Conservation (phyloP, 1,284 basidiomycete genomes). For the Heterobasidion occidentale region DNA sequence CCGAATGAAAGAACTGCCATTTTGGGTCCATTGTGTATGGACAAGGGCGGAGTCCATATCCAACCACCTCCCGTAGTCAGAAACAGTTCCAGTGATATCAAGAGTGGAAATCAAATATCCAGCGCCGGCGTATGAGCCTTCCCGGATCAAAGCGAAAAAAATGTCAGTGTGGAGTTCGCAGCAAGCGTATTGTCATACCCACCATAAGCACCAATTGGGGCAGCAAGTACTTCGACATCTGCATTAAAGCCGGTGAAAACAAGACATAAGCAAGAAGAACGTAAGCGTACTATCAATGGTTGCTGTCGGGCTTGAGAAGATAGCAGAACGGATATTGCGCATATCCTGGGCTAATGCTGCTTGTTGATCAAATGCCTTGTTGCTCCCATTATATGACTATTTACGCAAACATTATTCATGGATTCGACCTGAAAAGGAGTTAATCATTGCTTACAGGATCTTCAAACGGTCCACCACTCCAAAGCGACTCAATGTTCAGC, state of each 20-base stretch:
- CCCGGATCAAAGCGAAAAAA: too few relatives aligned
- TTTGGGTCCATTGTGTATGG: conserved; percentile 52
- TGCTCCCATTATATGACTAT: conserved; percentile 66
- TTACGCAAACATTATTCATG: neutral
- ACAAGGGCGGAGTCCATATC: conserved; percentile 57
- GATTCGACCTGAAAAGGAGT: neutral
- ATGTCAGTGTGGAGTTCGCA: neutral
- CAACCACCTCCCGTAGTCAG: conserved; percentile 56
- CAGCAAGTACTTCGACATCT: conserved; percentile 50
- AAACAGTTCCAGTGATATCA: conserved; percentile 28
- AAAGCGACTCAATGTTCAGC: conserved; percentile 68
- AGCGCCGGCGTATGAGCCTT: conserved; percentile 64
- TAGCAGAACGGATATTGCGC: conserved; percentile 42
- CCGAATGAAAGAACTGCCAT: conserved; percentile 36
- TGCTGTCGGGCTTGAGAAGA: conserved; percentile 52
- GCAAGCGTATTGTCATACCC: conserved; percentile 7
- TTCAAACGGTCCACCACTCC: conserved; percentile 68
- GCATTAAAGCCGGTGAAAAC: neutral
- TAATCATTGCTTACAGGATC: conserved; percentile 37
- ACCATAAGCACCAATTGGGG: conserved; percentile 59
- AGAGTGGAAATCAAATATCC: conserved; percentile 53
- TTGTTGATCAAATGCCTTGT: conserved; percentile 41
- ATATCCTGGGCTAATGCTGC: conserved; percentile 38
- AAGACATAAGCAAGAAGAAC: neutral
- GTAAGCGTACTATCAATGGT: conserved; percentile 42